A percentile compares a stretch with the other conserved stretches of the same genome.
Evolutionary conservation across 2,329 filamentous ascomycete genomes (phyloP).

Genomic region (Alternaria gansuensis): DNA sequence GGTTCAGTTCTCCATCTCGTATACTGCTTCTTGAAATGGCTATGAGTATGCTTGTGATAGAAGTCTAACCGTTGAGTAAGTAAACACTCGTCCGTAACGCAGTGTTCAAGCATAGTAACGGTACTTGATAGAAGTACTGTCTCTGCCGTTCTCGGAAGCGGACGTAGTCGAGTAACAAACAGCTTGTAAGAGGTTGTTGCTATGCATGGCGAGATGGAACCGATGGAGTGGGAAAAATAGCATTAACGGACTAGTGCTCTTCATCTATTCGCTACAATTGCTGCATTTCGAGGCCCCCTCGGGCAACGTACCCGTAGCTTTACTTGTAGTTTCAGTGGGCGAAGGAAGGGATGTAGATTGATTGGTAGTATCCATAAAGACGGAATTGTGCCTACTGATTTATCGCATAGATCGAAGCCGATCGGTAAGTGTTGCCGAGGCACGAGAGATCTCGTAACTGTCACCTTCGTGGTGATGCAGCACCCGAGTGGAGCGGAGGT

Average conservation of each 20-base stretch:
- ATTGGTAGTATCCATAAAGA: neutral
- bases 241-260: neutral
- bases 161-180: neutral
- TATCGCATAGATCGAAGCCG: neutral
- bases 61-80: too few relatives aligned
- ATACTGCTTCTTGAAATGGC: too few relatives aligned
- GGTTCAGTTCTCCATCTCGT: too few relatives aligned
- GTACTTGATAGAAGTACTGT: neutral
- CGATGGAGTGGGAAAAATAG: neutral
- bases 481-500: conserved; percentile 1
- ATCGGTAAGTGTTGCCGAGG: neutral
- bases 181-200: neutral
- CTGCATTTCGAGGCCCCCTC: neutral
- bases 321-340: neutral
- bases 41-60: too few relatives aligned
- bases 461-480: neutral
- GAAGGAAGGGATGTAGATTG: neutral
- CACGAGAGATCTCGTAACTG: neutral
- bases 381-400: neutral
- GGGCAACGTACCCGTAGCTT: neutral
- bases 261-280: neutral
- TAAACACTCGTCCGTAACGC: neutral
- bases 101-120: neutral
- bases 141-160: neutral
- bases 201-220: neutral